Percentiles rank a stretch among this genome's conserved stretches.
phyloP scores from a whole-genome alignment of 345 rosid species.

The Nasturtium officinale region DNA sequence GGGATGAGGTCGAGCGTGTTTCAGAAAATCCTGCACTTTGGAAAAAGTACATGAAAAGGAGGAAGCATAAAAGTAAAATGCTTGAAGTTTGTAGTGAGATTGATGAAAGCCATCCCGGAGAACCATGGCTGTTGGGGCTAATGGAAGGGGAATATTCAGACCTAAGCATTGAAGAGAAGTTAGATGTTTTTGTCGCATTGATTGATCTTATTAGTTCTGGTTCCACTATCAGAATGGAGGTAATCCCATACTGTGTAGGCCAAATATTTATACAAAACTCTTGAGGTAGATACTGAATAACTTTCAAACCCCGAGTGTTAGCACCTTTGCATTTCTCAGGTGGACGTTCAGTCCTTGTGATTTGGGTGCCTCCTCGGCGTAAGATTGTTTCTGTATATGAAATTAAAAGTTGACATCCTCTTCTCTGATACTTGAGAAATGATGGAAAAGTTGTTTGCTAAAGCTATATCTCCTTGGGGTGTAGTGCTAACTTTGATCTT shows the following conservation, averaged over 20 bases:
- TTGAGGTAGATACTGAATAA: constrained; percentile 1
- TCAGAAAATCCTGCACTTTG: constrained; percentile 46
- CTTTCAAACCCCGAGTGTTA: background rate
- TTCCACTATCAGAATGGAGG: constrained; percentile 79
- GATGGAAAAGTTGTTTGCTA: background rate
- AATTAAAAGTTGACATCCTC: background rate
- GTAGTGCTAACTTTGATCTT: constrained; percentile 20
- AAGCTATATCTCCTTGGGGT: background rate
- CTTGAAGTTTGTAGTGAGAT: constrained; percentile 62
- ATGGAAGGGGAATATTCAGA: constrained; percentile 96
- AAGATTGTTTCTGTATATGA: constrained; percentile 15
- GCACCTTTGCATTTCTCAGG: constrained; percentile 1
- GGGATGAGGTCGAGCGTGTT: constrained; percentile 64
- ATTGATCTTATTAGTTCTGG: constrained; percentile 82
- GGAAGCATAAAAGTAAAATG: constrained; percentile 50
- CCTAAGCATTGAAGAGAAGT: constrained; percentile 82
- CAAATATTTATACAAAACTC: constrained; percentile 5
- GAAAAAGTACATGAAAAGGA: constrained; percentile 43
- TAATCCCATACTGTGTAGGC: constrained; percentile 41
- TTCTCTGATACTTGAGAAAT: constrained; percentile 7
- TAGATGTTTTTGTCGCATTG: constrained; percentile 78
- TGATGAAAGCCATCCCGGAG: constrained; percentile 96
- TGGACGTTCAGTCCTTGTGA: background rate
- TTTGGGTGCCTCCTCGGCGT: background rate
- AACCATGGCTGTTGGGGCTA: constrained; percentile 88